A percentile compares a stretch with the other conserved stretches of the same genome.
phyloP scores from a whole-genome alignment of 2,329 filamentous ascomycete species.

The Paecilomyces sp. region DNA sequence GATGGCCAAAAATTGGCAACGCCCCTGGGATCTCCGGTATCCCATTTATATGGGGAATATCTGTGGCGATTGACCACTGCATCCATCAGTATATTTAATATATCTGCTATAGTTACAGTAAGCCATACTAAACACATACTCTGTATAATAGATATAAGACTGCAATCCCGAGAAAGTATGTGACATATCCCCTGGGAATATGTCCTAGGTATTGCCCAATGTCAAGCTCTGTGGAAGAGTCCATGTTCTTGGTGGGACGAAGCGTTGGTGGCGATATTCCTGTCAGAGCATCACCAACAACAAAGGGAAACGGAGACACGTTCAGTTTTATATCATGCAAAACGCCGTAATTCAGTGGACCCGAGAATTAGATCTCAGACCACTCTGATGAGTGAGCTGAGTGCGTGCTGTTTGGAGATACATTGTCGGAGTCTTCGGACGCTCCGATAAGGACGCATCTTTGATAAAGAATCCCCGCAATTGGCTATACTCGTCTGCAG shows the following conservation, averaged over 20 bases:
- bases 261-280: background rate
- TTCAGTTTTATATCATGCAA: background rate
- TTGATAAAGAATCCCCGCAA: background rate
- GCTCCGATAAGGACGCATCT: background rate
- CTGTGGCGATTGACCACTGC: constrained; percentile 27
- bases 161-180: background rate
- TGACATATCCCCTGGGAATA: background rate
- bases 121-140: background rate
- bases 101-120: background rate
- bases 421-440: background rate
- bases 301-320: background rate
- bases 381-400: background rate
- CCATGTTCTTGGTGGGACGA: background rate
- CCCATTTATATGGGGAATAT: constrained; percentile 49
- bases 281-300: no score
- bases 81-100: background rate
- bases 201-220: background rate
- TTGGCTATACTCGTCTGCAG: background rate
- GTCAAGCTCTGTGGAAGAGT: background rate
- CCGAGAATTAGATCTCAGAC: background rate
- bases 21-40: constrained; percentile 50
- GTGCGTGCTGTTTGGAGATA: background rate
- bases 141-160: background rate
- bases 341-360: background rate
- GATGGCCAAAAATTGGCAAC: constrained; percentile 52